These are phyloP conservation scores for Ceratobasidium sp. DNA, from an alignment of 1,284 basidiomycete species.

Conservation along the genomic window DNA sequence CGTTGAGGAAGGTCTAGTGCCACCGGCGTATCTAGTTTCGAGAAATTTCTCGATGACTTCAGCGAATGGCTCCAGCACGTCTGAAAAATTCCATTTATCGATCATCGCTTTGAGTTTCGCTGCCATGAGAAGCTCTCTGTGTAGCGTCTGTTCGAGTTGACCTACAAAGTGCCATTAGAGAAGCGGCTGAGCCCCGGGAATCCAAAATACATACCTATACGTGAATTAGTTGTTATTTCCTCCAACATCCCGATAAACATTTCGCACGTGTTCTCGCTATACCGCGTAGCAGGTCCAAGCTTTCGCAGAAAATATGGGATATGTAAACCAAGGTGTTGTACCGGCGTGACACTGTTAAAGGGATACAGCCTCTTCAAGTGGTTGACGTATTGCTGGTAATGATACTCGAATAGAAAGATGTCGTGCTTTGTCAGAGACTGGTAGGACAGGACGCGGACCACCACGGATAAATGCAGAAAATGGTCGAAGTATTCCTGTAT, in stretches of 20 bases:
- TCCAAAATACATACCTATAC: conserved; percentile 20
- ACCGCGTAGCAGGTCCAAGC: conserved; percentile 34
- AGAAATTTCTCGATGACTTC: neutral
- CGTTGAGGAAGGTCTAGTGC: neutral
- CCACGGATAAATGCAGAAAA: conserved; percentile 24
- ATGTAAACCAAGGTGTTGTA: conserved; percentile 39
- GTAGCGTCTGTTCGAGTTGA: conserved; percentile 21
- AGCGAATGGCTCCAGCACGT: neutral
- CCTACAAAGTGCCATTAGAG: neutral
- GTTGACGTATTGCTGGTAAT: conserved; percentile 8
- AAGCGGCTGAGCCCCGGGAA: neutral
- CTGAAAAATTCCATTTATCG: neutral
- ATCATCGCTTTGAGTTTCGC: neutral
- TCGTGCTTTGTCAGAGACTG: conserved; percentile 1
- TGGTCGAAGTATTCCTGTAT: neutral
- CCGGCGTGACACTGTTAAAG: neutral
- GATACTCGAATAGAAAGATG: neutral
- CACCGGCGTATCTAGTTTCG: neutral
- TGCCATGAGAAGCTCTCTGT: conserved; percentile 1
- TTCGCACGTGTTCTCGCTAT: conserved; percentile 34
- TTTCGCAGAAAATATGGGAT: conserved; percentile 5
- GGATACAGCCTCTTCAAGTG: conserved; percentile 22
- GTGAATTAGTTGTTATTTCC: conserved; percentile 15
- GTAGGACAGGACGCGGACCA: conserved; percentile 16
- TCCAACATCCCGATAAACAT: conserved; percentile 44